Percentiles rank a stretch among this genome's conserved stretches.
These are phyloP conservation scores for Saccharomyces mikatae DNA, from an alignment of 805 yeast genomes.

Conservation along the genomic window DNA sequence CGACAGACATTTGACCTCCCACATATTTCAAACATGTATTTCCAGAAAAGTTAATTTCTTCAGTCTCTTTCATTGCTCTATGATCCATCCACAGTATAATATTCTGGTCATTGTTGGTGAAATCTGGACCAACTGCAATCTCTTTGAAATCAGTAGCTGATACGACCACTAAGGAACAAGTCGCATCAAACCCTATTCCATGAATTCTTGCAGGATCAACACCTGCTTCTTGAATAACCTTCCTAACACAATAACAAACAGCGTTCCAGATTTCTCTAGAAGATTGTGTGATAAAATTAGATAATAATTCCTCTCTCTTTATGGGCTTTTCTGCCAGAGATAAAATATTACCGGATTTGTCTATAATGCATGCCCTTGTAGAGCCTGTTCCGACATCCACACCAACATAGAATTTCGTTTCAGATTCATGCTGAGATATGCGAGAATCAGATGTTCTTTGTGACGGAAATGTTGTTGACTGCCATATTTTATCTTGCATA, in stretches of 20 bases:
- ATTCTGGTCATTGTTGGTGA: constrained; percentile 61
- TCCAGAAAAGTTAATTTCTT: constrained; percentile 68
- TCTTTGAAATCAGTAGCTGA: constrained; percentile 59
- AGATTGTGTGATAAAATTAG: constrained; percentile 74
- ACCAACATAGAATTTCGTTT: constrained; percentile 47
- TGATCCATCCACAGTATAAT: constrained; percentile 98
- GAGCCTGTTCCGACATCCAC: constrained; percentile 98
- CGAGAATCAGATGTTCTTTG: not conserved
- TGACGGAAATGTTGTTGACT: not conserved
- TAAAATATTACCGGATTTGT: constrained; percentile 71
- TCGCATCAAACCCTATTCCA: constrained; percentile 95
- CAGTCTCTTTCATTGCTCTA: constrained; percentile 77
- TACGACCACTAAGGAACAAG: constrained; percentile 86
- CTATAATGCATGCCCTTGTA: constrained; percentile 89
- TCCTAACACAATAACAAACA: constrained; percentile 72
- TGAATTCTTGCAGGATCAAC: constrained; percentile 58
- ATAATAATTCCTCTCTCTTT: constrained; percentile 64
- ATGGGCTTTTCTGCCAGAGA: constrained; percentile 74
- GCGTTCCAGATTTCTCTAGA: constrained; percentile 88
- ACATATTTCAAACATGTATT: constrained; percentile 82
- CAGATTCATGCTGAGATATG: not conserved
- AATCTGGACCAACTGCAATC: constrained; percentile 88
- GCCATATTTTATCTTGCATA: not conserved
- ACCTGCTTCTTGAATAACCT: constrained; percentile 65
- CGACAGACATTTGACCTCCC: constrained; percentile 96